Conservation (phyloP, 148 eudicot species). For the Arbutus unedo region DNA sequence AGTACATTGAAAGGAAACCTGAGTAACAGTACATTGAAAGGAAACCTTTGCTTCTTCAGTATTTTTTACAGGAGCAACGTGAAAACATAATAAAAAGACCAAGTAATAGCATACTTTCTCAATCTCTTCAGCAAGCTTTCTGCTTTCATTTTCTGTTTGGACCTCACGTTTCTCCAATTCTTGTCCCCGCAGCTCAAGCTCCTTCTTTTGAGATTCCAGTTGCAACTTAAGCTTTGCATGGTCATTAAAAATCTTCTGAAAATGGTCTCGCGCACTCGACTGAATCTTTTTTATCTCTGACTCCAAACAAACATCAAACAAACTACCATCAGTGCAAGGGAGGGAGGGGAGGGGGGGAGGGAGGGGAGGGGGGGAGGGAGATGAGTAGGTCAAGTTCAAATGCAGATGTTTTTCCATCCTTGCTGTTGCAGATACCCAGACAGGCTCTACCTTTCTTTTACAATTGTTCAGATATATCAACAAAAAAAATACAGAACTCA, state of each 20-base stretch:
- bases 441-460: background rate
- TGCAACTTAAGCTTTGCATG: conserved; percentile 77
- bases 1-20: background rate
- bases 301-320: conserved; percentile 19
- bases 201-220: conserved; percentile 61
- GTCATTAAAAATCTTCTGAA: conserved; percentile 72
- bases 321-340: background rate
- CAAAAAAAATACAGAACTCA: background rate
- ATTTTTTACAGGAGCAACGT: background rate
- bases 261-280: conserved; percentile 74
- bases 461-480: background rate
- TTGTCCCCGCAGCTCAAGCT: conserved; percentile 66
- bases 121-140: conserved; percentile 71
- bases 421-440: background rate
- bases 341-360: too few relatives aligned
- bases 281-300: conserved; percentile 84
- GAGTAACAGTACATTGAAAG: background rate
- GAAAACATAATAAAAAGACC: background rate
- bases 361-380: background rate
- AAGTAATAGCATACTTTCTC: conserved; percentile 48
- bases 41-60: background rate
- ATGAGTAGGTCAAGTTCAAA: background rate
- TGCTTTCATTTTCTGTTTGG: conserved; percentile 72
- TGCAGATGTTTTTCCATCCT: too few relatives aligned
- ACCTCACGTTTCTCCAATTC: conserved; percentile 89